Conservation (phyloP, 148 eudicot species). For the Nyssa sinensis region DNA sequence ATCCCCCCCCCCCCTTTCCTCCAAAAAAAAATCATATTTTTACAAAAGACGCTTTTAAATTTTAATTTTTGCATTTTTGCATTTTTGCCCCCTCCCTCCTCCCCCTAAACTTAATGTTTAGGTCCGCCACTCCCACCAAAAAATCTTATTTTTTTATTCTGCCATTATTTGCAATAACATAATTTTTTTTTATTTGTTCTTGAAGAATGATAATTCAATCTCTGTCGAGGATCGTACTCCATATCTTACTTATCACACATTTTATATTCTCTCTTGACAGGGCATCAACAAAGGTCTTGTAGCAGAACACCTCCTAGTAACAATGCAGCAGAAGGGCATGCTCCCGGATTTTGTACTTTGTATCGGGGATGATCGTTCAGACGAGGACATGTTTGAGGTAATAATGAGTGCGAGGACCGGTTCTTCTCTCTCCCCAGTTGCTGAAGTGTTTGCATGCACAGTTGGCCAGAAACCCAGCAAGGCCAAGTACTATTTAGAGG, state of each 20-base stretch:
- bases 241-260: not conserved
- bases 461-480: slow-evolving; percentile 83
- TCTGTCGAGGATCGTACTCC: not conserved
- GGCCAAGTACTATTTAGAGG: slow-evolving; percentile 75
- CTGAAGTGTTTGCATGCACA: slow-evolving; percentile 74
- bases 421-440: slow-evolving; percentile 60
- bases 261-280: slow-evolving; percentile 25
- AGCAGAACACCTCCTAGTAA: slow-evolving; percentile 57
- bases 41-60: too few relatives aligned
- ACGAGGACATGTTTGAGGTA: slow-evolving; percentile 87
- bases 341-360: slow-evolving; percentile 82
- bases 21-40: too few relatives aligned
- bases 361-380: slow-evolving; percentile 79
- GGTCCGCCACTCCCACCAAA: too few relatives aligned
- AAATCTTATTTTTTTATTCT: too few relatives aligned
- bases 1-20: too few relatives aligned
- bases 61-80: too few relatives aligned
- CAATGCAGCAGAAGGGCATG: slow-evolving; percentile 56
- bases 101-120: too few relatives aligned
- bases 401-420: slow-evolving; percentile 53
- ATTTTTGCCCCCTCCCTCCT: too few relatives aligned
- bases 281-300: slow-evolving; percentile 72
- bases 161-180: too few relatives aligned
- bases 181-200: not conserved
- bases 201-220: not conserved